A percentile compares a stretch with the other conserved stretches of the same genome.
Conservation (phyloP, 768 basidiomycete genomes). For the Peribolospora kevripleyi region DNA sequence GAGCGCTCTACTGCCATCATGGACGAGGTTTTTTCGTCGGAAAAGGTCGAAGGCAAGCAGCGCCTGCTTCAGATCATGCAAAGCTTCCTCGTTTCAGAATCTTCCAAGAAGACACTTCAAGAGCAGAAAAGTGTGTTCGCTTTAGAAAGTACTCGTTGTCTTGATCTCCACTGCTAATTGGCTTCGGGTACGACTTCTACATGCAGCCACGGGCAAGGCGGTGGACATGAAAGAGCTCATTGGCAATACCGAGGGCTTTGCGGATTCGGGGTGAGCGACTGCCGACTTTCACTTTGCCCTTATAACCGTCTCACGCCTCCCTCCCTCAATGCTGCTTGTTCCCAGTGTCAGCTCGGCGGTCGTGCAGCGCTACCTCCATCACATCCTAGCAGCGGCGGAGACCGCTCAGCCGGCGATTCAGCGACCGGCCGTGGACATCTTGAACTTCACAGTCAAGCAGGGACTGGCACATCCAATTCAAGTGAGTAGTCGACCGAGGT, state of each 20-base stretch:
- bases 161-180: background rate
- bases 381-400: conserved; percentile 57
- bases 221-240: conserved; percentile 85
- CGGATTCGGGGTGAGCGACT: conserved; percentile 66
- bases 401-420: conserved; percentile 43
- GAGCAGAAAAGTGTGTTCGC: conserved; percentile 36
- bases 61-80: conserved; percentile 68
- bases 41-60: conserved; percentile 44
- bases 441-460: conserved; percentile 81
- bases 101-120: conserved; percentile 39
- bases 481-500: conserved; percentile 22
- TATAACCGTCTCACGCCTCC: background rate
- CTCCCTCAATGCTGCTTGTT: background rate
- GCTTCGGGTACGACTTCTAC: too few relatives aligned
- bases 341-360: conserved; percentile 74
- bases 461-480: conserved; percentile 86
- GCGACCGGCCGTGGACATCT: conserved; percentile 49
- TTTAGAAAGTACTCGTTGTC: background rate
- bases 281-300: background rate
- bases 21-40: conserved; percentile 61
- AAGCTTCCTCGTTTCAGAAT: conserved; percentile 67
- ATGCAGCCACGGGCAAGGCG: conserved; percentile 13
- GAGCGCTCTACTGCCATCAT: conserved; percentile 57
- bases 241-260: conserved; percentile 83
- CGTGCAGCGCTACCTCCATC: conserved; percentile 68